Evolutionary conservation across 768 basidiomycete species (phyloP).

Genomic region (Grammothele lineata): DNA sequence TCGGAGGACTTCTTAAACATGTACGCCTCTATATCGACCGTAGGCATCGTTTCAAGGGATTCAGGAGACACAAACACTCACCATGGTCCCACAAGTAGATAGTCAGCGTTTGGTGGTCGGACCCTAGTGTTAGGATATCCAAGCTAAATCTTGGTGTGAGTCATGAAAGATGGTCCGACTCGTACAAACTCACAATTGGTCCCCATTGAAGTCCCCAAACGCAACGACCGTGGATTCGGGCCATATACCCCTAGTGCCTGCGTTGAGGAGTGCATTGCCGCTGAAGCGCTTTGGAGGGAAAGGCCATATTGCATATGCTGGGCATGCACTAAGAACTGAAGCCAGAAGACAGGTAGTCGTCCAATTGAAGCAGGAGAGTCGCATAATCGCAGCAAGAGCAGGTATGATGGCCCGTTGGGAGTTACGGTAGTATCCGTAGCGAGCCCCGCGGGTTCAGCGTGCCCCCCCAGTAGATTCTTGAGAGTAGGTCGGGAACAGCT

Average conservation of each 20-base stretch:
- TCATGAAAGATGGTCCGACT: too few relatives aligned
- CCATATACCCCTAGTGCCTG: slow-evolving; percentile 76
- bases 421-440: too few relatives aligned
- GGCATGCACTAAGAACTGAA: neutral
- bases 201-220: slow-evolving; percentile 93
- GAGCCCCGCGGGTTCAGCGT: too few relatives aligned
- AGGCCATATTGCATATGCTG: slow-evolving; percentile 58
- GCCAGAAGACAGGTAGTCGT: neutral
- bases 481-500: too few relatives aligned
- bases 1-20: slow-evolving; percentile 45
- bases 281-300: slow-evolving; percentile 84
- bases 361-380: too few relatives aligned
- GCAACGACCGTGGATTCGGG: slow-evolving; percentile 75
- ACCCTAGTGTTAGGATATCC: slow-evolving; percentile 72
- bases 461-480: too few relatives aligned
- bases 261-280: slow-evolving; percentile 73
- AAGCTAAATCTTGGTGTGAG: slow-evolving; percentile 51
- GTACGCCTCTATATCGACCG: slow-evolving; percentile 48
- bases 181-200: slow-evolving; percentile 87
- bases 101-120: slow-evolving; percentile 73
- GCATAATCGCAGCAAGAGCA: too few relatives aligned
- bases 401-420: too few relatives aligned
- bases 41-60: neutral
- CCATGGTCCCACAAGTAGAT: slow-evolving; percentile 83
- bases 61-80: slow-evolving; percentile 29